Base-by-base conservation (phyloP, 208 protist genomes). In the Leishmania mexicana region DNA sequence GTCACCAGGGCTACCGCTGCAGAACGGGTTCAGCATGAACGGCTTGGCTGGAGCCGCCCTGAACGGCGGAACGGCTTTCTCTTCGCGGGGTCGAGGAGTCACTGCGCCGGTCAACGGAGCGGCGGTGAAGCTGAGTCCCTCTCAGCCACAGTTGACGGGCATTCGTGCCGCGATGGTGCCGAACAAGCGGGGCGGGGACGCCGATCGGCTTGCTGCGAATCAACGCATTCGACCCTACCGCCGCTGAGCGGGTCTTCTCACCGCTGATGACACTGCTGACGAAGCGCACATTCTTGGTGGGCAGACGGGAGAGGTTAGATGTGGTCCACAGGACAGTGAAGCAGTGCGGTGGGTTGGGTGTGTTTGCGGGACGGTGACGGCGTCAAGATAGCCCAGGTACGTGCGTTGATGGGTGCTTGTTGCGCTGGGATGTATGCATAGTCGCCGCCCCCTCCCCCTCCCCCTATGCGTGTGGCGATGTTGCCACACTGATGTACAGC, bases 131-230 rank as follows among this genome's bases (percentile, higher is more conserved):
- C 38, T n/a, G 1, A 49, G 49, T 49, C 40, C 49, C 21, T n/a
- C 53, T 24, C 78, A 38, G 28, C n/a, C 31, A 38, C 67, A 54
- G 31, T 24, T 76, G 60, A 11, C 60, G 2, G 64, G 76, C 53
- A n/a, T 74, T n/a, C 81, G 81, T 1, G 62, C 76, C 19, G 24
- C 64, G 21, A 21, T 72, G 13, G 60, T 24, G 62, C 31, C 58
- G 1, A 72, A 31, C 60, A 80, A 62, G 47, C 81, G 77, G 5
- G 77, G 71, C 47, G 81, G 54, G 28, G 77, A 42, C 15, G 2
- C 76, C 31, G 77, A 85, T 62, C 81, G 81, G 51, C 77, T 85
- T 6, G 65, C 67, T 42, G 77, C 81, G 0, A 81, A 85, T 35
- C 62, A 57, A 47, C 76, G 81, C 54, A 81, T 2, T 42, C 67